Percentiles rank a stretch among this genome's conserved stretches.
Conservation (phyloP, 495 filamentous ascomycete species). For the Apodospora peruviana region DNA sequence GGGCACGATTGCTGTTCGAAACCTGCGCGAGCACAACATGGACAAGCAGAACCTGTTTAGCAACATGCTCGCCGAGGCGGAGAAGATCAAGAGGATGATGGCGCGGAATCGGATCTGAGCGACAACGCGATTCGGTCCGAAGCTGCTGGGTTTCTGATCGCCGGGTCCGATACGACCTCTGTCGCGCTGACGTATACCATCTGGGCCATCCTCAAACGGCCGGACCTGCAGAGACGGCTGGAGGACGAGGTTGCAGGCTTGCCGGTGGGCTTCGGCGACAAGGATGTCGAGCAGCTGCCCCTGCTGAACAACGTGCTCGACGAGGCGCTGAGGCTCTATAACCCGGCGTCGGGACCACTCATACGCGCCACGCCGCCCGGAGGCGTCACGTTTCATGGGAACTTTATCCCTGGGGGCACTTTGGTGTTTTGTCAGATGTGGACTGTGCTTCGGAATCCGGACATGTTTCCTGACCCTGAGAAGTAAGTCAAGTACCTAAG, state of each 20-base stretch:
- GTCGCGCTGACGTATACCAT: conserved; percentile 38
- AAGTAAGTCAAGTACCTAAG: background rate
- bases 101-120: conserved; percentile 26
- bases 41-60: conserved; percentile 17
- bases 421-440: conserved; percentile 34
- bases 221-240: conserved; percentile 30
- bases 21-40: conserved; percentile 29
- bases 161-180: conserved; percentile 47
- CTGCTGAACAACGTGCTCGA: conserved; percentile 49
- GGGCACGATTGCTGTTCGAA: conserved; percentile 37
- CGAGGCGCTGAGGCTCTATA: conserved; percentile 54
- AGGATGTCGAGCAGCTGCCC: conserved; percentile 32
- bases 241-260: conserved; percentile 37
- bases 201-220: conserved; percentile 29
- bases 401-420: conserved; percentile 25
- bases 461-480: conserved; percentile 27
- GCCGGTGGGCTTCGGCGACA: conserved; percentile 31
- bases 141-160: conserved; percentile 42
- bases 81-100: conserved; percentile 25
- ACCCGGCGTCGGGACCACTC: conserved; percentile 40
- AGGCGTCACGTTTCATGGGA: conserved; percentile 20
- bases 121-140: conserved; percentile 34
- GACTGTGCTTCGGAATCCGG: conserved; percentile 31
- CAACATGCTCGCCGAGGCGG: conserved; percentile 20
- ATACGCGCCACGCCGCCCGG: conserved; percentile 25